phyloP scores from a whole-genome alignment of 768 basidiomycete species.

The Hygrocybe punicea region DNA sequence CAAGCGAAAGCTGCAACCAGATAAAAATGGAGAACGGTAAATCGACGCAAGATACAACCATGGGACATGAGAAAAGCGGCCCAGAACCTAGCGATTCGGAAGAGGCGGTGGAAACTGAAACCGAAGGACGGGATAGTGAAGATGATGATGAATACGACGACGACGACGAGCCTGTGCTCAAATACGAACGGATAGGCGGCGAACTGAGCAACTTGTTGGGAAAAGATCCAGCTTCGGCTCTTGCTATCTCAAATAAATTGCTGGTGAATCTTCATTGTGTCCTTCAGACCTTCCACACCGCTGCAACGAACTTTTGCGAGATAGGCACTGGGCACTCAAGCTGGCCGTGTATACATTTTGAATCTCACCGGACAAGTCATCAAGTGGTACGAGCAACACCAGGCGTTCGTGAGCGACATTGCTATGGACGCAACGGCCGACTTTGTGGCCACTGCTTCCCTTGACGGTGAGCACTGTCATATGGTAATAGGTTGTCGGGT shows the following conservation, averaged over 20 bases:
- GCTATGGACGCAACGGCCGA: conserved; percentile 80
- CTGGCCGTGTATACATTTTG: conserved; percentile 86
- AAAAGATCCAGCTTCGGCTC: conserved; percentile 85
- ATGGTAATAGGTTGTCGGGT: background rate
- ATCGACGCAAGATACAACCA: too few species aligned
- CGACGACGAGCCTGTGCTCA: conserved; percentile 88
- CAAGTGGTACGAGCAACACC: conserved; percentile 88
- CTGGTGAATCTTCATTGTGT: conserved; percentile 48
- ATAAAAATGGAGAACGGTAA: too few species aligned
- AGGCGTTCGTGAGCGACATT: conserved; percentile 83
- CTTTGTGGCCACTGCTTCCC: conserved; percentile 87
- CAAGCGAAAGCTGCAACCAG: too few species aligned
- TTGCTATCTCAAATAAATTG: conserved; percentile 68
- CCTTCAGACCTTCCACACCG: background rate
- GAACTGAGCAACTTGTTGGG: conserved; percentile 70
- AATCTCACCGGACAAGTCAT: conserved; percentile 74
- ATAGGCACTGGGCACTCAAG: conserved; percentile 89
- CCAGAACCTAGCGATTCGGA: conserved; percentile 7
- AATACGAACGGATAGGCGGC: conserved; percentile 82
- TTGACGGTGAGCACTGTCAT: conserved; percentile 67
- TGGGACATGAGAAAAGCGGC: too few species aligned
- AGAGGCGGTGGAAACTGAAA: conserved; percentile 23
- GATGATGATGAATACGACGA: conserved; percentile 59
- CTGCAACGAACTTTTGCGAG: conserved; percentile 7
- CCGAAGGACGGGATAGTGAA: conserved; percentile 22